These are phyloP conservation scores for Cucurbita maxima DNA, from an alignment of 306 rosid species.

Conservation along the genomic window DNA sequence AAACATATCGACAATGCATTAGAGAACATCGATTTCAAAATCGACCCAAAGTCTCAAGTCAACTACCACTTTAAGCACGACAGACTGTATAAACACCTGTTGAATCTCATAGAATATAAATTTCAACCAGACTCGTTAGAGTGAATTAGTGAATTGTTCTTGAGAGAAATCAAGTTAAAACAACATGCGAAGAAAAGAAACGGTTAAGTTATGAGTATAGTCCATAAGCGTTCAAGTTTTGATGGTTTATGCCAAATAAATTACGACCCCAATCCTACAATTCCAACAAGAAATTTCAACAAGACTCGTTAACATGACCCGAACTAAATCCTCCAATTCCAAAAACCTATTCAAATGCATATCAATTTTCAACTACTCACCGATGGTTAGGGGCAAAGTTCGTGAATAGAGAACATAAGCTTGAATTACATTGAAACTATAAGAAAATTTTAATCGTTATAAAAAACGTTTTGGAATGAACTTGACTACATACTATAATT, in stretches of 20 bases:
- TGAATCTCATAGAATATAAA: constrained; percentile 1
- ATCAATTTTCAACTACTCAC: background rate
- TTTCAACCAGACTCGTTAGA: background rate
- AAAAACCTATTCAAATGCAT: background rate
- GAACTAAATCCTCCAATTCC: constrained; percentile 35
- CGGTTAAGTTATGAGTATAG: no score
- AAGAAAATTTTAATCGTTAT: no score
- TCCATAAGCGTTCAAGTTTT: no score
- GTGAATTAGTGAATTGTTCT: no score
- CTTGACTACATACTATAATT: no score
- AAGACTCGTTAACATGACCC: constrained; percentile 34
- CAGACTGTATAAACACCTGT: constrained; percentile 67
- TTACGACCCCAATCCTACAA: constrained; percentile 32
- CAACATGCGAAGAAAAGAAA: no score
- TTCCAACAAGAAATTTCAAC: constrained; percentile 1
- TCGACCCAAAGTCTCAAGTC: constrained; percentile 71
- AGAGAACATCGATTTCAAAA: constrained; percentile 23
- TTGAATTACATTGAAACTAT: background rate
- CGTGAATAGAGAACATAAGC: background rate
- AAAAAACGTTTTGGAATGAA: background rate
- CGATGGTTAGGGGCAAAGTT: background rate
- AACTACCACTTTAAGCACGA: constrained; percentile 53
- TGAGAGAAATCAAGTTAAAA: background rate
- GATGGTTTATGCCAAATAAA: no score
- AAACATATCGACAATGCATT: constrained; percentile 20